Base-by-base conservation (phyloP, 441 rosid species). In the Macaranga tanarius region DNA sequence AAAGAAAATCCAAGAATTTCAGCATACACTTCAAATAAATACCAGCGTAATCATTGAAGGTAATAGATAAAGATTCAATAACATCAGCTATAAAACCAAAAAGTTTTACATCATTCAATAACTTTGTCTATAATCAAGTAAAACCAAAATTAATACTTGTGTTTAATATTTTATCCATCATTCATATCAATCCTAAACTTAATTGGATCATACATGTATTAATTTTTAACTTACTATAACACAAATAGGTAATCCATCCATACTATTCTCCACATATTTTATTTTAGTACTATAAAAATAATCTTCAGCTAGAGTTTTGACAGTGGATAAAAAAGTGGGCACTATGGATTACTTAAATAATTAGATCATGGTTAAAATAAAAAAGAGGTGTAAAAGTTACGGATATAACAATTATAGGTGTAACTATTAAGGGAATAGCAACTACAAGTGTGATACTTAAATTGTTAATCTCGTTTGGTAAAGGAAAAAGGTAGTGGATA, bases 1-100 rank as follows among this genome's bases (percentile, higher is more conserved):
- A 74, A 66, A 85, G 51, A 69, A 79, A 73, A 70, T 58, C 25
- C 65, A 70, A 31, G 34, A 69, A 78, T 71, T 45, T 55, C 51
- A 69, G 69, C 62, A 52, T 52, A 76, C 54, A 19, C 25, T 62
- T 20, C 45, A 51, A 61, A 52, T 66, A 78, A 34, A 20, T 47
- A 54, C 48, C 67, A 58, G 31, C 31, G 5, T 12, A 52, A 52
- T 17, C 3, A 15, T 3, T 40, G 17, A 44, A 20, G 52, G 17
- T 44, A 20, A 44, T 22, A 40, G 19, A 44, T 44, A 52, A 15
- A 64, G n/a, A n/a, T 34, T n/a, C 48, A 71, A 60, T 76, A 44
- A 68, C 23, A 44, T 38, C 65, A 73, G 47, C 69, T 50, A 73
- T 42, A 67, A 47, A 25, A 74, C 65, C 2, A 5, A 4, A 13